Conservation (phyloP, 108 stramenopile species). For the Poteriospumella lacustris region DNA sequence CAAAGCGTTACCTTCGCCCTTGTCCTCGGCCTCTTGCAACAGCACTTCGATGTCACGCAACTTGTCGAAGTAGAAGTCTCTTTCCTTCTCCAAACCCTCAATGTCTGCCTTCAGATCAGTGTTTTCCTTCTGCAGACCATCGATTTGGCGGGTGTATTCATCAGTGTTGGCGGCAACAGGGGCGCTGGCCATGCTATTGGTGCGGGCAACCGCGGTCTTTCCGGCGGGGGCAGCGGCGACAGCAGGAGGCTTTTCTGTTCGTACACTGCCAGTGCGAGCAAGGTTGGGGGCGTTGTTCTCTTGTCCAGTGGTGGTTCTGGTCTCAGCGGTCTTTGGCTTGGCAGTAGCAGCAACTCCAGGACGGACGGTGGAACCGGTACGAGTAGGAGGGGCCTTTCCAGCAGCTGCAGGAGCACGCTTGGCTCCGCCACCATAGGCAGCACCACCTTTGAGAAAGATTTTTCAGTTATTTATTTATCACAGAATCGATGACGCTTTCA, state of each 20-base stretch:
- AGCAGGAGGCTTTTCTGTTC: no score
- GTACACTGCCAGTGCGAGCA: no score
- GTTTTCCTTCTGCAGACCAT: background rate
- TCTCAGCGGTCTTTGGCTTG: background rate
- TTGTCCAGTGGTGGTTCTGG: no score
- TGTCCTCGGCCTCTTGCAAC: conserved; percentile 57
- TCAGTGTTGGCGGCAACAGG: background rate
- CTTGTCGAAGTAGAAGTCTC: conserved; percentile 96
- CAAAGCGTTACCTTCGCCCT: conserved; percentile 30
- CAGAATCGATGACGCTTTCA: background rate
- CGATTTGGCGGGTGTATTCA: background rate
- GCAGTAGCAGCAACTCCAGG: no score
- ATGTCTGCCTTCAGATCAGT: conserved; percentile 27
- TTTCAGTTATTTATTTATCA: background rate
- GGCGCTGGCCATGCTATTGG: background rate
- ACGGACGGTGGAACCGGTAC: no score
- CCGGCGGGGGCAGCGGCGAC: background rate
- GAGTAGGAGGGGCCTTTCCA: no score
- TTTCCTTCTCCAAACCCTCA: conserved; percentile 46
- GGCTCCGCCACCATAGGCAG: background rate
- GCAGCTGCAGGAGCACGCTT: background rate
- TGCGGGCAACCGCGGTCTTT: background rate
- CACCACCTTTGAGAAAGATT: conserved; percentile 14
- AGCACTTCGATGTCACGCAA: conserved; percentile 82
- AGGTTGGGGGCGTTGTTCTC: background rate